Percentiles rank a stretch among this genome's conserved stretches.
phyloP scores from a whole-genome alignment of 495 filamentous ascomycete species.

The Rhypophila decipiens region DNA sequence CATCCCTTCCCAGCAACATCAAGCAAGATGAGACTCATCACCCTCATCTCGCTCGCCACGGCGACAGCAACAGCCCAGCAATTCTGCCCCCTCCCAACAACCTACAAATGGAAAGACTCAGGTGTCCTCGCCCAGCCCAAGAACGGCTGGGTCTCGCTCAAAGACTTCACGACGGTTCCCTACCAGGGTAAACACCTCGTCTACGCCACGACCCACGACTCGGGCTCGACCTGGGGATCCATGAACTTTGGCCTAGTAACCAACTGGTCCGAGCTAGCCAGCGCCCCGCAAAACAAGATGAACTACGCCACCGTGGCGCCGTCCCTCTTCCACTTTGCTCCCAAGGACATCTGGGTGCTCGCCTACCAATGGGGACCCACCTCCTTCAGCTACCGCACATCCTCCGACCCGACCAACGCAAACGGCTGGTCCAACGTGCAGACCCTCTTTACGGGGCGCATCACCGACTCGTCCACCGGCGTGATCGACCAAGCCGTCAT shows the following conservation, averaged over 20 bases:
- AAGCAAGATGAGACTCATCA: slow-evolving; percentile 8
- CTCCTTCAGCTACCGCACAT: slow-evolving; percentile 53
- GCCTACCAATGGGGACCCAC: slow-evolving; percentile 56
- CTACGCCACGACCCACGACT: slow-evolving; percentile 41
- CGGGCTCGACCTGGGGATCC: slow-evolving; percentile 39
- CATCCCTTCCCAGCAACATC: too few relatives aligned
- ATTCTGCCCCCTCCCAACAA: slow-evolving; percentile 48
- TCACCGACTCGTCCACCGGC: slow-evolving; percentile 42
- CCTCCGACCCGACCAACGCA: slow-evolving; percentile 49
- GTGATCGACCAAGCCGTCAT: slow-evolving; percentile 57
- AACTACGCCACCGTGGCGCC: slow-evolving; percentile 48
- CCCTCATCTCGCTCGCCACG: slow-evolving; percentile 7
- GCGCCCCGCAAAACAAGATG: slow-evolving; percentile 49
- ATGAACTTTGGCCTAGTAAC: slow-evolving; percentile 53
- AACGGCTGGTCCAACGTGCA: slow-evolving; percentile 46
- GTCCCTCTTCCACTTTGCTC: slow-evolving; percentile 55
- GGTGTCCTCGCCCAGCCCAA: slow-evolving; percentile 43
- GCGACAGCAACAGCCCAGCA: slow-evolving; percentile 11
- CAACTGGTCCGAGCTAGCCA: slow-evolving; percentile 49
- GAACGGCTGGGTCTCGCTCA: slow-evolving; percentile 49
- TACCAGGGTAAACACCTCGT: slow-evolving; percentile 53
- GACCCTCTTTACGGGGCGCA: slow-evolving; percentile 47
- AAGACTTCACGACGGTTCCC: slow-evolving; percentile 51
- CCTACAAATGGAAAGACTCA: slow-evolving; percentile 50
- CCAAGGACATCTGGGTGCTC: slow-evolving; percentile 55